These are phyloP conservation scores for Cavenderia fasciculata DNA, from an alignment of 78 protist genomes.

Conservation along the genomic window DNA sequence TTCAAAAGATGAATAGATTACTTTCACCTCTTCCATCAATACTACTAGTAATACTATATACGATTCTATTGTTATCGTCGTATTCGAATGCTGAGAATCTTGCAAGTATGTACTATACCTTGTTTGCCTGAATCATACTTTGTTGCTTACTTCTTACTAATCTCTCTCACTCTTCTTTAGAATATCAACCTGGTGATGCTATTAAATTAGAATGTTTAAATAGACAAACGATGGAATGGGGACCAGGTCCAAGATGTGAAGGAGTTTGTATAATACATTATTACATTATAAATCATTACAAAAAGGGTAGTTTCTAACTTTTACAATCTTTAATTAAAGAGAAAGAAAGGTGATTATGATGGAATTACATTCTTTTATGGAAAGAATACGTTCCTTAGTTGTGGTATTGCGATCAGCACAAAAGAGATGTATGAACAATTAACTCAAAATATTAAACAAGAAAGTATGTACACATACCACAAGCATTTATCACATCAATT, in stretches of 20 bases:
- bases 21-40: too few relatives aligned
- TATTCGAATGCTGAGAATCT: too few relatives aligned
- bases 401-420: slow-evolving; percentile 4
- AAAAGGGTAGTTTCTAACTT: too few relatives aligned
- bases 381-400: slow-evolving; percentile 24
- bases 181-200: slow-evolving; percentile 20
- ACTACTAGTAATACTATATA: too few relatives aligned
- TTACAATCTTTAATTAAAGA: too few relatives aligned
- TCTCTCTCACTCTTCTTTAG: background rate
- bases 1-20: too few relatives aligned
- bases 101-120: too few relatives aligned
- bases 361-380: slow-evolving; percentile 36
- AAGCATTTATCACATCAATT: background rate
- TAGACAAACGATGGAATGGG: slow-evolving; percentile 27
- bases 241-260: slow-evolving; percentile 36
- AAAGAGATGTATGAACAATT: slow-evolving; percentile 7
- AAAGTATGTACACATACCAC: background rate
- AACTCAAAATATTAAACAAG: background rate
- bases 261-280: background rate
- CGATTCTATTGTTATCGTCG: too few relatives aligned
- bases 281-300: background rate
- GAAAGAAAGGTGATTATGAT: too few relatives aligned
- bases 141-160: too few relatives aligned
- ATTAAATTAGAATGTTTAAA: slow-evolving; percentile 39
- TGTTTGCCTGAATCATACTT: too few relatives aligned